Base-by-base conservation (phyloP, 208 protist genomes). In the Acanthamoeba royreba region DNA sequence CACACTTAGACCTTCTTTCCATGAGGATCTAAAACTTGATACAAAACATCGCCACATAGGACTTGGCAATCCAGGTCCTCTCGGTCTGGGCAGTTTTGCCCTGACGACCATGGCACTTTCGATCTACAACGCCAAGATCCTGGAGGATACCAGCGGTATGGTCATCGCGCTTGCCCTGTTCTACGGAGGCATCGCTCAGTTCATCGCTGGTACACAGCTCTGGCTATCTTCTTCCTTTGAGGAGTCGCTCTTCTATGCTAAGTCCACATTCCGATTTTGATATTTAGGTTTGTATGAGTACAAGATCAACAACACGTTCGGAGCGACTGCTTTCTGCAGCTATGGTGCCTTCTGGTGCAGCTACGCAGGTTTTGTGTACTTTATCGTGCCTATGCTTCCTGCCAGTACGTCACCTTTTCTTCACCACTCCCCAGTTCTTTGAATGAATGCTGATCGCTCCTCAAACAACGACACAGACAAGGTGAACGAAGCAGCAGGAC, bases 291-390 rank as follows among this genome's bases (percentile, higher is more conserved):
- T 88, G 8, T 88, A 88, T n/a, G 81, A 88, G 35, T 88, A 61
- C 46, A 88, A 45, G 35, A 88, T 88, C 28, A 35, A 13, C 3
- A 88, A 88, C 81, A 88, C 81, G 4, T 88, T 88, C 38, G 81
- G 81, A 42, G 81, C 81, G 5, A 88, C 81, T 0, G 81, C 81
- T 13, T 88, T 88, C 46, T 88, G 81, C 3, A 88, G 81, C 81
- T 88, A 88, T 15, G 81, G 81, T 33, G 81, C 81, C 11, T 88
- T 88, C 81, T 88, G 81, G 81, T 88, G 81, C 81, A 88, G 81
- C 81, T 88, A 66, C 38, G 81, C 81, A 4, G 81, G 81, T 22
- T 88, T 31, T 13, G 81, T 42, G 38, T 88, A 88, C 81, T 88
- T 66, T n/a, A 88, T 88, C 81, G 81, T 66, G 45, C 81, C 81